phyloP scores from a whole-genome alignment of 2,329 filamentous ascomycete genomes.

The Coniochaeta ligniaria region DNA sequence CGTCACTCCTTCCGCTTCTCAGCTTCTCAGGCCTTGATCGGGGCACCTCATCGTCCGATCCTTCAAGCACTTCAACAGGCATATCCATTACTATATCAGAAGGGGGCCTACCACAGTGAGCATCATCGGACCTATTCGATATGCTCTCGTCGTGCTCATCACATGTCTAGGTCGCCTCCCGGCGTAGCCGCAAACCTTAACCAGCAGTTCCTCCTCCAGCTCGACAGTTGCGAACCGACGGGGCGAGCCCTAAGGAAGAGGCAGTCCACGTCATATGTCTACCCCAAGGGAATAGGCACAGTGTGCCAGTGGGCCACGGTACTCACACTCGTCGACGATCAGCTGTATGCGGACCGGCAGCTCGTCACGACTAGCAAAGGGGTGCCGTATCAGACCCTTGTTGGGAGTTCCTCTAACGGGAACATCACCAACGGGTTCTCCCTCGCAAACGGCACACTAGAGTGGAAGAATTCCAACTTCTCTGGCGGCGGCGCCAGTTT shows the following conservation, averaged over 20 bases:
- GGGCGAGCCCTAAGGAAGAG: not conserved
- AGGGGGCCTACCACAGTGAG: not conserved
- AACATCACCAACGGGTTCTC: constrained; percentile 2
- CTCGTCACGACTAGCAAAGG: constrained; percentile 1
- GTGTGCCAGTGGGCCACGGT: constrained; percentile 2
- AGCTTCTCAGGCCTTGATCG: constrained; percentile 1
- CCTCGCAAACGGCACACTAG: not conserved
- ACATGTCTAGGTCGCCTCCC: not conserved
- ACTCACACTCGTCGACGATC: constrained; percentile 4
- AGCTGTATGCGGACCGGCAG: constrained; percentile 3
- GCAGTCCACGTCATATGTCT: constrained; percentile 1
- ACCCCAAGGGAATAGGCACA: not conserved
- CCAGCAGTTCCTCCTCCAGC: constrained; percentile 2
- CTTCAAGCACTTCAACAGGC: not conserved
- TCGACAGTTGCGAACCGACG: not conserved
- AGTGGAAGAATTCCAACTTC: constrained; percentile 1
- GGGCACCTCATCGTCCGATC: not conserved
- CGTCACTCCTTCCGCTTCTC: constrained; percentile 1
- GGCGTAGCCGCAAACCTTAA: not conserved
- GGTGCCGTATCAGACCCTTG: not conserved
- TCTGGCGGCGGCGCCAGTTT: not conserved
- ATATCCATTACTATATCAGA: not conserved
- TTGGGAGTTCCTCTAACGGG: not conserved
- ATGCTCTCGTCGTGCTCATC: not conserved
- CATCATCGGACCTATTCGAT: not conserved